These are phyloP conservation scores for Boletus rubescentipes DNA, from an alignment of 768 basidiomycete genomes.

Conservation along the genomic window DNA sequence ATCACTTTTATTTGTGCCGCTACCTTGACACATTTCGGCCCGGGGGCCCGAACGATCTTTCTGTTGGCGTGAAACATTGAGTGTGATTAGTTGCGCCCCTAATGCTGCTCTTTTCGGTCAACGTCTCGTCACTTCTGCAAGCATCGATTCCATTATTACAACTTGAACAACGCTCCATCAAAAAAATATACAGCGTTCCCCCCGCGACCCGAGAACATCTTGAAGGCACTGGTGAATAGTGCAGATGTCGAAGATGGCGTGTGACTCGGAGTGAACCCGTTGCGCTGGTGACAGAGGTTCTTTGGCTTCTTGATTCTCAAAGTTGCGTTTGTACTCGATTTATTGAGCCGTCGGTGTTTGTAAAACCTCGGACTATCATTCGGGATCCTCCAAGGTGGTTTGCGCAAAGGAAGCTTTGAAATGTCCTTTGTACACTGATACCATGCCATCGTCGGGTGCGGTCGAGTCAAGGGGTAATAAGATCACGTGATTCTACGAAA, in stretches of 20 bases:
- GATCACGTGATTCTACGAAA: conserved; percentile 18
- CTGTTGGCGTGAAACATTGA: too few species aligned
- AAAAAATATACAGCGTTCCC: too few species aligned
- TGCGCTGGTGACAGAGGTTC: conserved; percentile 27
- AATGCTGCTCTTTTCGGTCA: too few species aligned
- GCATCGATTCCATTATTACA: too few species aligned
- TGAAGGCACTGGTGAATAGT: conserved; percentile 44
- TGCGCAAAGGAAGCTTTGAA: conserved; percentile 39
- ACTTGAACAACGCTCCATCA: too few species aligned
- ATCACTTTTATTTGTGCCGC: too few species aligned
- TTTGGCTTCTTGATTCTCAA: neutral
- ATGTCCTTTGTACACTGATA: neutral
- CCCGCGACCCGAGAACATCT: too few species aligned
- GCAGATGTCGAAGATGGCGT: conserved; percentile 63
- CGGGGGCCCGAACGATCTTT: too few species aligned
- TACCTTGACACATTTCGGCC: too few species aligned
- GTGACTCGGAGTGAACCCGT: conserved; percentile 34
- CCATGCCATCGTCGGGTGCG: conserved; percentile 19
- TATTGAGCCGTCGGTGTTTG: too few species aligned
- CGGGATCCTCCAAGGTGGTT: conserved; percentile 56
- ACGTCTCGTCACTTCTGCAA: too few species aligned
- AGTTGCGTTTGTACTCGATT: neutral
- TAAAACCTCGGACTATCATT: neutral
- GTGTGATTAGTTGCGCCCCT: too few species aligned
- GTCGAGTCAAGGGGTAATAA: conserved; percentile 31